Percentiles rank a stretch among this genome's conserved stretches.
These are phyloP conservation scores for Phytophthora pluvialis DNA, from an alignment of 352 stramenopile species.

Conservation along the genomic window DNA sequence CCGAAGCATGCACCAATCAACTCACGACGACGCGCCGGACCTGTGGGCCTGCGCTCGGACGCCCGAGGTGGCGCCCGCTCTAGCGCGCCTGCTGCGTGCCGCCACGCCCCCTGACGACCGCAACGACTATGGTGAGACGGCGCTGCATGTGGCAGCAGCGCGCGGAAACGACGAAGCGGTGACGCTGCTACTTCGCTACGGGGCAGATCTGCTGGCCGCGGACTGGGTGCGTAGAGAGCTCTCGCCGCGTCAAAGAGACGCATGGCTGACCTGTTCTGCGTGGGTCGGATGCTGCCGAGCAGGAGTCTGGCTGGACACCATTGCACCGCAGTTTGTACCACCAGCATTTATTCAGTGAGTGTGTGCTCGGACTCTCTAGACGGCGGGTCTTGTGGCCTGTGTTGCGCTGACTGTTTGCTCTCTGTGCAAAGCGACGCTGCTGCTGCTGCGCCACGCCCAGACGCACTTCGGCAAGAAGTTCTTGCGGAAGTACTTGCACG, in stretches of 20 bases:
- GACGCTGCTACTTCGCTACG: constrained; percentile 60
- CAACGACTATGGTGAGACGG: constrained; percentile 77
- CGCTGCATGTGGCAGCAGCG: constrained; percentile 73
- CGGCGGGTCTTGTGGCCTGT: neutral
- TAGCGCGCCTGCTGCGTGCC: constrained; percentile 34
- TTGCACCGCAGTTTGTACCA: constrained; percentile 80
- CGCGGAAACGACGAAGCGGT: constrained; percentile 60
- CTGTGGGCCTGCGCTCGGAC: constrained; percentile 34
- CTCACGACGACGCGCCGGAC: constrained; percentile 16
- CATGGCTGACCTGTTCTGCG: constrained; percentile 19
- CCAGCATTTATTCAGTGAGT: constrained; percentile 71
- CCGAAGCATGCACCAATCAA: constrained; percentile 14
- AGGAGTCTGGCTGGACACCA: constrained; percentile 87
- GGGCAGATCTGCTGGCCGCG: constrained; percentile 51
- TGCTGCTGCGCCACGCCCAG: constrained; percentile 71
- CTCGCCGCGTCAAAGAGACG: neutral
- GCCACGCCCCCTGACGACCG: constrained; percentile 55
- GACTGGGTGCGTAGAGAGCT: constrained; percentile 61
- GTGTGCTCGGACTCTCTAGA: neutral
- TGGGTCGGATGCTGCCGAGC: constrained; percentile 14
- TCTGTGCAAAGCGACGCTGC: constrained; percentile 54
- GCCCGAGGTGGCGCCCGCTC: constrained; percentile 11
- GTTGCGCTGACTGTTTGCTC: constrained; percentile 18
- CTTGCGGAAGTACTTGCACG: constrained; percentile 57
- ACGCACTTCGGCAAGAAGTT: constrained; percentile 55